phyloP scores from a whole-genome alignment of 2,329 filamentous ascomycete species.

The Juglanconis oblonga region DNA sequence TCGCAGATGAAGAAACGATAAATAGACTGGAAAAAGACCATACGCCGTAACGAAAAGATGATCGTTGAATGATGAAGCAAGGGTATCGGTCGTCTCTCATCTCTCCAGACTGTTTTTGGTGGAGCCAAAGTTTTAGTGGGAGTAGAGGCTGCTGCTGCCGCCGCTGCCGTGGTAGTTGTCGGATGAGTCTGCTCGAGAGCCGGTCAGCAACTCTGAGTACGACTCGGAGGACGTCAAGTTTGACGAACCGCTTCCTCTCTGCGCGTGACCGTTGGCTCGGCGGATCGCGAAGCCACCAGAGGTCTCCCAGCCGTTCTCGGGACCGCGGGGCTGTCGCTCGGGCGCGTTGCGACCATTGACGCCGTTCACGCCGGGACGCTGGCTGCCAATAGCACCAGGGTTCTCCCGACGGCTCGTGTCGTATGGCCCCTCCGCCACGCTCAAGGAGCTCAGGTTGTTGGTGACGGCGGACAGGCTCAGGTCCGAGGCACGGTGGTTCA shows the following conservation, averaged over 20 bases:
- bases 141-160: constrained; percentile 17
- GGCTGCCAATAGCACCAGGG: constrained; percentile 64
- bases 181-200: constrained; percentile 19
- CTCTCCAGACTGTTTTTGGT: constrained; percentile 1
- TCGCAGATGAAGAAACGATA: constrained; percentile 6
- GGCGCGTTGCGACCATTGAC: constrained; percentile 44
- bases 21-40: constrained; percentile 1
- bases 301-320: constrained; percentile 55
- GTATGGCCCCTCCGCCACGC: constrained; percentile 43
- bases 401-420: constrained; percentile 48
- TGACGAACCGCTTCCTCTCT: constrained; percentile 54
- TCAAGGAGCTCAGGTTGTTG: constrained; percentile 48
- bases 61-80: constrained; percentile 8
- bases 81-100: constrained; percentile 6
- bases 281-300: constrained; percentile 50
- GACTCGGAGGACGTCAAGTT: constrained; percentile 17
- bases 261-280: constrained; percentile 59
- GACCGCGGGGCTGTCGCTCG: constrained; percentile 62
- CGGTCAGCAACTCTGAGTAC: constrained; percentile 19
- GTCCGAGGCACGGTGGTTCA: constrained; percentile 27
- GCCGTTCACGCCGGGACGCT: constrained; percentile 52
- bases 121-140: constrained; percentile 12
- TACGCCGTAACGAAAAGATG: constrained; percentile 12
- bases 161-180: constrained; percentile 18
- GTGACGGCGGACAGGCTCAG: constrained; percentile 32